Evolutionary conservation across 139 green algal genomes (phyloP), one percentile per base, ranked within the genome.

Genomic region (Microglena sp.): DNA sequence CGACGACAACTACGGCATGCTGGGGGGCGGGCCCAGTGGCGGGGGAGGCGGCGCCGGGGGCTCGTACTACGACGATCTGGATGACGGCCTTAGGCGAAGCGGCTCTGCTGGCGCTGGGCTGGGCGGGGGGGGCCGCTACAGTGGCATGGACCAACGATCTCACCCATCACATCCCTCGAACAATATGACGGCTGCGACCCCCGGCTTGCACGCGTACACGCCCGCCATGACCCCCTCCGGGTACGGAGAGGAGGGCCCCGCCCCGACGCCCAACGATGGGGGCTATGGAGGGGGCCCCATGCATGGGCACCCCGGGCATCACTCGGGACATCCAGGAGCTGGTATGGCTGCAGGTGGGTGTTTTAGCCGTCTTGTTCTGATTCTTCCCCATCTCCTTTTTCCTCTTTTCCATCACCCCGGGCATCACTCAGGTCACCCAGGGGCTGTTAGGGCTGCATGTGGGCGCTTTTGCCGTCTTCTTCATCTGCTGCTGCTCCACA

Each of bases 1-100:
- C 53, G 66, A 73, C 44, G 64, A 71, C 36, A 67, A 77, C 63
- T 72, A 68, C 35, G 58, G 32, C 31, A 59, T 58, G 61, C 40
- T 67, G 33, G 63, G 63, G 21, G 62, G 40, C 40, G 40, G 40
- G 40, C 40, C 15, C 18, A 11, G 40, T 11, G 32, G 35, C 3
- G 60, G 35, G 26, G 28, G 24, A 4, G 30, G 28, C 21, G 5
- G n/a, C 11, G 46, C 28, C 18, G 45, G 50, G 32, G 3, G 15
- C 2, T 6, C 18, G 5, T 53, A 63, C 30, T 44, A 30, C 31
- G 33, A 28, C 3, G 30, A 56, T 46, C 24, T 53, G 5, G 50
- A 60, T 21, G 46, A 56, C 4, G 18, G 30, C 31, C 60, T n/a
- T n/a, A n/a, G n/a, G n/a, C n/a, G n/a, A n/a, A n/a, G n/a, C n/a